phyloP scores from a whole-genome alignment of 805 yeast genomes.

The Blastobotrys chiropterorum region DNA sequence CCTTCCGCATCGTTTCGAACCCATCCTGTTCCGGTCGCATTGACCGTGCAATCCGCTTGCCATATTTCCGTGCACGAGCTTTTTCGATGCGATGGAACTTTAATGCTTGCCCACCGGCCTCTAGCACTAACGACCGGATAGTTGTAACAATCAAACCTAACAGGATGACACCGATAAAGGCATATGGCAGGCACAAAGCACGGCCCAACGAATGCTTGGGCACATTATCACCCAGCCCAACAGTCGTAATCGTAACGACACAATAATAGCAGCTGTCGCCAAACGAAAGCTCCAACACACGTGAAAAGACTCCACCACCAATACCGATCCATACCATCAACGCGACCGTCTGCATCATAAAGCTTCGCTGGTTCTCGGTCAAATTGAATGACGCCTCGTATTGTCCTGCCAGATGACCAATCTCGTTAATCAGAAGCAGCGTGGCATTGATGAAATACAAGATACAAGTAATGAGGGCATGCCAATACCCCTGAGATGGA shows the following conservation, averaged over 20 bases:
- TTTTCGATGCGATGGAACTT: constrained; percentile 61
- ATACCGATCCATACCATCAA: constrained; percentile 63
- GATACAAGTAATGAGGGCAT: constrained; percentile 58
- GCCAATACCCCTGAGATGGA: constrained; percentile 68
- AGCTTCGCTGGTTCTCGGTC: constrained; percentile 57
- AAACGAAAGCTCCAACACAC: constrained; percentile 42
- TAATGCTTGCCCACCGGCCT: constrained; percentile 56
- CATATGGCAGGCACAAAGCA: constrained; percentile 55
- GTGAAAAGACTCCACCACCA: constrained; percentile 58
- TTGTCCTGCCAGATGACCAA: constrained; percentile 52
- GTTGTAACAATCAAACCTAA: constrained; percentile 70
- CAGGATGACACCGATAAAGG: constrained; percentile 62
- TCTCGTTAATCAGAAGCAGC: constrained; percentile 49
- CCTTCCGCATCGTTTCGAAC: constrained; percentile 50
- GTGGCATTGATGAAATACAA: constrained; percentile 55
- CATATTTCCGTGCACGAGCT: constrained; percentile 35
- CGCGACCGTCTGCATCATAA: constrained; percentile 65
- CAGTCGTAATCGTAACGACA: constrained; percentile 65
- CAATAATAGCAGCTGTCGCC: constrained; percentile 71
- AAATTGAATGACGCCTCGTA: constrained; percentile 70
- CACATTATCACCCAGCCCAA: constrained; percentile 72
- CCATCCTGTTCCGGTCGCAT: constrained; percentile 23
- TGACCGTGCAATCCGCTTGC: not conserved
- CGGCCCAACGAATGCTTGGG: constrained; percentile 51
- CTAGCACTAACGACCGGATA: constrained; percentile 57